Evolutionary conservation across 352 stramenopile species (phyloP).

Genomic region (Pythium periplocum): DNA sequence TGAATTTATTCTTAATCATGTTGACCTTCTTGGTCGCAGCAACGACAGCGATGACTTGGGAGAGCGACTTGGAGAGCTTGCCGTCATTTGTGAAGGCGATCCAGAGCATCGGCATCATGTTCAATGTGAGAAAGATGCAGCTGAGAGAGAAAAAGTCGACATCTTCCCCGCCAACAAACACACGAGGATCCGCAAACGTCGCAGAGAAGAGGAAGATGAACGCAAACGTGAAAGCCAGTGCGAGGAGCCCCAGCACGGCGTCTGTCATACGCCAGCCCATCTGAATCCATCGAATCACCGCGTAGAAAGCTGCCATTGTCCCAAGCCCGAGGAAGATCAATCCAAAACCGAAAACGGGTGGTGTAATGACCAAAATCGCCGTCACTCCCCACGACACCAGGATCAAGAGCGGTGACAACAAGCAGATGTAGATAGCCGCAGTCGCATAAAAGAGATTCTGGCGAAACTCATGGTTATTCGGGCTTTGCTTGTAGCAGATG

Average conservation of each 20-base stretch:
- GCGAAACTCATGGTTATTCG: constrained; percentile 59
- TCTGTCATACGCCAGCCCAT: constrained; percentile 83
- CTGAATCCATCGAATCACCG: constrained; percentile 44
- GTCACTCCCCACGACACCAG: constrained; percentile 73
- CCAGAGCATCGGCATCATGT: constrained; percentile 90
- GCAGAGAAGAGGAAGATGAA: constrained; percentile 80
- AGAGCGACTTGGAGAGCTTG: constrained; percentile 79
- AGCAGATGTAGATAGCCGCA: constrained; percentile 43
- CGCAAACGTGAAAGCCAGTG: constrained; percentile 40
- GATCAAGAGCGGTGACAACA: constrained; percentile 50
- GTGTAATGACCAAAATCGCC: constrained; percentile 58
- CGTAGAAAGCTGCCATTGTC: constrained; percentile 37
- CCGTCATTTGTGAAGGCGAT: constrained; percentile 88
- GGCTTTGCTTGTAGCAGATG: constrained; percentile 68
- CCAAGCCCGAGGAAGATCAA: constrained; percentile 69
- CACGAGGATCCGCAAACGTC: constrained; percentile 72
- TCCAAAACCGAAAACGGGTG: constrained; percentile 70
- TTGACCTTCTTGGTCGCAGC: constrained; percentile 73
- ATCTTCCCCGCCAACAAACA: constrained; percentile 58
- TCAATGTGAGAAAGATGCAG: constrained; percentile 75
- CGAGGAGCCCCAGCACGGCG: constrained; percentile 45
- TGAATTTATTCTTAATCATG: constrained; percentile 75
- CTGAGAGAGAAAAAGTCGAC: constrained; percentile 80
- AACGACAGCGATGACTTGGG: constrained; percentile 73
- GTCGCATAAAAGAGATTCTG: constrained; percentile 77